phyloP scores from a whole-genome alignment of 306 rosid species.

The Vigna nakashimae region DNA sequence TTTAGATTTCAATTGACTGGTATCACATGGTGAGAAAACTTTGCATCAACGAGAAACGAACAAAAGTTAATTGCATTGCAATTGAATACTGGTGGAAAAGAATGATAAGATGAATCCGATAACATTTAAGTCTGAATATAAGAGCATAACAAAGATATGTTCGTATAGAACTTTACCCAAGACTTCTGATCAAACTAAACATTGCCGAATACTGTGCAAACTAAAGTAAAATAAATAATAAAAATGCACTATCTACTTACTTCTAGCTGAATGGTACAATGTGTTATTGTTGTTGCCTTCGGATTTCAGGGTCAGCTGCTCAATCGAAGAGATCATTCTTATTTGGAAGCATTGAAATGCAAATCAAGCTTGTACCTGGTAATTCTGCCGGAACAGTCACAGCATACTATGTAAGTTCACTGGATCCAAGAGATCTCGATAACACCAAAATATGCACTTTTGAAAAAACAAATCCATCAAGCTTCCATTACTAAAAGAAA shows the following conservation, averaged over 20 bases:
- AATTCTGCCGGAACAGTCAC: conserved; percentile 80
- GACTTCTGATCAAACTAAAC: conserved; percentile 1
- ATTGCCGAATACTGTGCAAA: not conserved
- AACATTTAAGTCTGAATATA: not conserved
- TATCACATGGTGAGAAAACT: not conserved
- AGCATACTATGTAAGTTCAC: conserved; percentile 73
- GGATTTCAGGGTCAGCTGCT: conserved; percentile 72
- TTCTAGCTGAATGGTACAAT: conserved; percentile 26
- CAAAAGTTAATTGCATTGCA: not conserved
- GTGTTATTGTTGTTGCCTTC: conserved; percentile 8
- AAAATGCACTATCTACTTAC: conserved; percentile 7
- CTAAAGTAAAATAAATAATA: not conserved
- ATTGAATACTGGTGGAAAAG: not conserved
- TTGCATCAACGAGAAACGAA: conserved; percentile 19
- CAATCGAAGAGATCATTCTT: conserved; percentile 70
- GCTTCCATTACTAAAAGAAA: not conserved
- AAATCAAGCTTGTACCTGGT: conserved; percentile 74
- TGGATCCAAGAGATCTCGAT: conserved; percentile 6
- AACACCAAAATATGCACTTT: not conserved
- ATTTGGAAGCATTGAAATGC: conserved; percentile 78
- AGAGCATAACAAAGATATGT: conserved; percentile 24
- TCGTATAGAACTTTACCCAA: not conserved
- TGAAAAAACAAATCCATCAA: conserved; percentile 23
- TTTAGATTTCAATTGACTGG: conserved; percentile 28
- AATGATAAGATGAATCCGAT: not conserved